phyloP scores from a whole-genome alignment of 2,329 filamentous ascomycete genomes.

The Aureobasidium sp. region DNA sequence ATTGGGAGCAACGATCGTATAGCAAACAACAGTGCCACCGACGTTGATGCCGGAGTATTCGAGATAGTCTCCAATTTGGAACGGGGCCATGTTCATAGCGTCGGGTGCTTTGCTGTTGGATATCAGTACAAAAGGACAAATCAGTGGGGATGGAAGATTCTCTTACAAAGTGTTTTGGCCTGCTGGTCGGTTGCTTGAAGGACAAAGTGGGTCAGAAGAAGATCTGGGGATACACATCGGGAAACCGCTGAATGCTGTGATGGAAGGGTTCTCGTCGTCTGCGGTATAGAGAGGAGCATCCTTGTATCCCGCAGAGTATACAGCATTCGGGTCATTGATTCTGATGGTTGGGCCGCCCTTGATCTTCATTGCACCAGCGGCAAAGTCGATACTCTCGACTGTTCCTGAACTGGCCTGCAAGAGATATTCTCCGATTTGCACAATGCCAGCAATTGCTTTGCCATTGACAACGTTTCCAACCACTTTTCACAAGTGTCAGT shows the following conservation, averaged over 20 bases:
- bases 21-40: constrained; percentile 29
- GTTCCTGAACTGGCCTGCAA: constrained; percentile 30
- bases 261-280: constrained; percentile 40
- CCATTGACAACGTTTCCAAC: constrained; percentile 32
- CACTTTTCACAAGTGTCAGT: constrained; percentile 20
- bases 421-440: constrained; percentile 29
- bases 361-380: constrained; percentile 30
- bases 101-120: constrained; percentile 24
- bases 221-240: constrained; percentile 45
- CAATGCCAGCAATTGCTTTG: constrained; percentile 31
- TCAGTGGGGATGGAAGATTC: too few relatives aligned
- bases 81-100: constrained; percentile 32
- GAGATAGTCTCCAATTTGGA: constrained; percentile 34
- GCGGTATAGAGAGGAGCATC: constrained; percentile 36
- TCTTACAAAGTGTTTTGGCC: constrained; percentile 23
- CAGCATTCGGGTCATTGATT: constrained; percentile 19
- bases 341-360: constrained; percentile 25
- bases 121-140: neutral
- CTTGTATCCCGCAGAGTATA: constrained; percentile 23
- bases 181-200: constrained; percentile 28
- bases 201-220: constrained; percentile 28
- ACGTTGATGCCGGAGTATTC: constrained; percentile 31
- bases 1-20: constrained; percentile 30
- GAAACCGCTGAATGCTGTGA: constrained; percentile 34
- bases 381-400: constrained; percentile 26